phyloP scores from a whole-genome alignment of 192 early-diverging fungal species.

The Haplosporangium gracile region DNA sequence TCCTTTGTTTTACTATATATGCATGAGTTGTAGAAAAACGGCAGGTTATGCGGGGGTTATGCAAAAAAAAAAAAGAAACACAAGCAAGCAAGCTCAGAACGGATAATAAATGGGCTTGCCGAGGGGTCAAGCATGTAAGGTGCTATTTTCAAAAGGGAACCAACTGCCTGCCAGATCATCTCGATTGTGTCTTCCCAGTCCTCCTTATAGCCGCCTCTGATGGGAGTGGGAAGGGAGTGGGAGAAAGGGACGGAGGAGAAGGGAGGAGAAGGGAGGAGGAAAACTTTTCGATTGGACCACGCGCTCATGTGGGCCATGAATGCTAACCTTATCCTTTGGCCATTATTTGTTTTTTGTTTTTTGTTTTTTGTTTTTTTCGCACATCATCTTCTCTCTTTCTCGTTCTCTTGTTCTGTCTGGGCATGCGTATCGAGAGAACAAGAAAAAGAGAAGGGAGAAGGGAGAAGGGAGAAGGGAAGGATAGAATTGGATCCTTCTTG shows the following conservation, averaged over 20 bases:
- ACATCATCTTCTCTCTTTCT: not conserved
- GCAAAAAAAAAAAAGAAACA: not conserved
- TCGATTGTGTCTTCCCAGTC: not conserved
- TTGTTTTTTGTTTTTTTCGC: not conserved
- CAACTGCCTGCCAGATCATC: not conserved
- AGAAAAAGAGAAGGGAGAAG: not conserved
- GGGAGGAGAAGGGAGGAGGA: not conserved
- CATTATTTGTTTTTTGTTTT: not conserved
- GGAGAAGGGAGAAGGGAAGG: not conserved
- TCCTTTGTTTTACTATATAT: not conserved
- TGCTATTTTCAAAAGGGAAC: too few relatives aligned
- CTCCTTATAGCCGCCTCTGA: too few relatives aligned
- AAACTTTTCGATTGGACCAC: not conserved
- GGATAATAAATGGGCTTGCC: not conserved
- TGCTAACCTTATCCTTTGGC: conserved; percentile 2
- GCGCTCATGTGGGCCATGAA: conserved; percentile 1
- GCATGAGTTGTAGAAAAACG: not conserved
- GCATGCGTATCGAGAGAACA: not conserved
- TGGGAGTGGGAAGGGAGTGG: not conserved
- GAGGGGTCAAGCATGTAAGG: not conserved
- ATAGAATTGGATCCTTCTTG: not conserved
- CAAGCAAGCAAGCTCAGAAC: not conserved
- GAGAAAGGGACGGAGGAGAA: not conserved
- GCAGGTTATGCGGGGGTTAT: not conserved
- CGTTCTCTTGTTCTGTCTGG: not conserved